phyloP scores from a whole-genome alignment of 129 eudicot species.

The Smallanthus sonchifolius region DNA sequence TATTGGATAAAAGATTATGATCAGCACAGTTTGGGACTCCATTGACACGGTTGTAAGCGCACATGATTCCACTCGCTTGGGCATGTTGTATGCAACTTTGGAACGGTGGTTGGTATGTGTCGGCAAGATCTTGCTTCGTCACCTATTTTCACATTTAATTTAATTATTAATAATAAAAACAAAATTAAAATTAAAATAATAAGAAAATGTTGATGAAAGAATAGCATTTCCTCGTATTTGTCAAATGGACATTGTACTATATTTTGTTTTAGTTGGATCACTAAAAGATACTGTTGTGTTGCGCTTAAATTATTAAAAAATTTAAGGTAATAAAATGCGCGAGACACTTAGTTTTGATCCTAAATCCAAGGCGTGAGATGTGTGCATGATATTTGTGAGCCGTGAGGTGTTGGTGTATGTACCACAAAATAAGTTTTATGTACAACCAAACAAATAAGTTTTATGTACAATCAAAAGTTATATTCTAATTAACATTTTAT shows the following conservation, averaged over 20 bases:
- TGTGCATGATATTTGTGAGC: no score
- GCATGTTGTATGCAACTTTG: slow-evolving; percentile 73
- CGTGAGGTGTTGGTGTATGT: no score
- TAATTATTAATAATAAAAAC: neutral
- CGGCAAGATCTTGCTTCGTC: slow-evolving; percentile 79
- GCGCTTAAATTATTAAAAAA: no score
- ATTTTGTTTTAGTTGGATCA: no score
- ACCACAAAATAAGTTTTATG: no score
- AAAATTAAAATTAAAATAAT: neutral
- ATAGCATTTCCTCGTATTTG: neutral
- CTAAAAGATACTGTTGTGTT: no score
- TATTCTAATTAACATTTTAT: neutral
- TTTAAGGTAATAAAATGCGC: no score
- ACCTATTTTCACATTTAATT: slow-evolving; percentile 40
- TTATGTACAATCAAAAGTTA: no score
- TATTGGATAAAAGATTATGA: slow-evolving; percentile 50
- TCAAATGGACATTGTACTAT: no score
- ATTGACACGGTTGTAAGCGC: slow-evolving; percentile 83
- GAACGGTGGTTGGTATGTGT: slow-evolving; percentile 92
- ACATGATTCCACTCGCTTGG: slow-evolving; percentile 89
- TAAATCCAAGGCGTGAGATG: no score
- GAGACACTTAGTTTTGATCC: no score
- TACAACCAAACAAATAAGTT: no score
- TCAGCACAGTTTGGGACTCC: slow-evolving; percentile 84
- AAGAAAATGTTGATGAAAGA: neutral